A percentile compares a stretch with the other conserved stretches of the same genome.
These are phyloP conservation scores for Cyclotella sp. DNA, from an alignment of 108 stramenopile genomes.

Conservation along the genomic window DNA sequence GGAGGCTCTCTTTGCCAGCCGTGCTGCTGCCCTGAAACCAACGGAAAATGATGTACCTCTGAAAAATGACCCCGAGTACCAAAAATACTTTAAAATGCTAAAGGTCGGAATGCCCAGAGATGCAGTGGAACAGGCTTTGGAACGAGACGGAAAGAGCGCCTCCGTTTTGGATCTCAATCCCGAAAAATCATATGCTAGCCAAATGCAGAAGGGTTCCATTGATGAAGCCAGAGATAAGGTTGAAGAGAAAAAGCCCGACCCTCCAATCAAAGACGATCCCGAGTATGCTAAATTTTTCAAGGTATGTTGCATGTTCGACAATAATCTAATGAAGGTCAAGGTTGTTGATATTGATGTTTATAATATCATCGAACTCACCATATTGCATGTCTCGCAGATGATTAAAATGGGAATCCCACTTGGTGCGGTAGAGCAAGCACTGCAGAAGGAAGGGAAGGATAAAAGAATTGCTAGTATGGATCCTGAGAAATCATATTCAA, in stretches of 20 bases:
- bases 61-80: slow-evolving; percentile 79
- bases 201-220: slow-evolving; percentile 18
- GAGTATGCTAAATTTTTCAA: slow-evolving; percentile 47
- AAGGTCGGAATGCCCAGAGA: slow-evolving; percentile 56
- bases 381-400: neutral
- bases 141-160: slow-evolving; percentile 71
- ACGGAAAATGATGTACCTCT: slow-evolving; percentile 47
- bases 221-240: slow-evolving; percentile 16
- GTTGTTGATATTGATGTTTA: neutral
- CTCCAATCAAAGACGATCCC: slow-evolving; percentile 50
- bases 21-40: slow-evolving; percentile 15
- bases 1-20: slow-evolving; percentile 34
- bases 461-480: slow-evolving; percentile 42
- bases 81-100: slow-evolving; percentile 64
- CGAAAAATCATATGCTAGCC: slow-evolving; percentile 59
- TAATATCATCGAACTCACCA: neutral
- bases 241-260: slow-evolving; percentile 26
- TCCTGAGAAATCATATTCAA: slow-evolving; percentile 25
- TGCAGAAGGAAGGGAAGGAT: slow-evolving; percentile 54
- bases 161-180: slow-evolving; percentile 69
- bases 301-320: slow-evolving; percentile 1
- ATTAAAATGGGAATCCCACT: slow-evolving; percentile 40
- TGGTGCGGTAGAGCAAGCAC: slow-evolving; percentile 49
- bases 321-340: neutral
- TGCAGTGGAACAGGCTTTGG: slow-evolving; percentile 61